Conservation (phyloP, 768 basidiomycete species). For the Pholiota molesta region DNA sequence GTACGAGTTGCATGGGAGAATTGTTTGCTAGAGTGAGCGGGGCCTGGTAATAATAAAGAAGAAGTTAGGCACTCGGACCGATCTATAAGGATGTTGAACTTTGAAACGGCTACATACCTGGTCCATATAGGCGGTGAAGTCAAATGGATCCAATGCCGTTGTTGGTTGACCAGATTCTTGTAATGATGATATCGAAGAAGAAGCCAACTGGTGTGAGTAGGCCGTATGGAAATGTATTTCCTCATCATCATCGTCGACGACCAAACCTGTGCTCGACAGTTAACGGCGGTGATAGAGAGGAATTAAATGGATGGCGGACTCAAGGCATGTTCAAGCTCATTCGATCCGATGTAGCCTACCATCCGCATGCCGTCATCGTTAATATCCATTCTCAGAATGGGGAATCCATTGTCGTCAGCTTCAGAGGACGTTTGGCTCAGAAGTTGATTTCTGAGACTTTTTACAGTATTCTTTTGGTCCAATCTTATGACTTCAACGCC, state of each 20-base stretch:
- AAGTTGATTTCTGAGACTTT: conserved; percentile 73
- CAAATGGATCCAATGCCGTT: conserved; percentile 56
- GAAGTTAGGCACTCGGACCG: background rate
- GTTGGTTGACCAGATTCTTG: conserved; percentile 39
- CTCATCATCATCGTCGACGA: conserved; percentile 73
- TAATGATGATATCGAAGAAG: conserved; percentile 67
- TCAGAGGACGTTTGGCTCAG: conserved; percentile 57
- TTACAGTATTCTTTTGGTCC: conserved; percentile 77
- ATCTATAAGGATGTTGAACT: background rate
- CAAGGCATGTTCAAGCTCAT: conserved; percentile 93
- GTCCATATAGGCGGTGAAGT: conserved; percentile 91
- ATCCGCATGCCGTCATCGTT: conserved; percentile 59
- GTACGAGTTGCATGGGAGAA: conserved; percentile 89
- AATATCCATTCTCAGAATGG: conserved; percentile 64
- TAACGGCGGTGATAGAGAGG: conserved; percentile 10
- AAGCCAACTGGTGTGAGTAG: conserved; percentile 42
- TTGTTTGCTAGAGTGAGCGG: conserved; percentile 84
- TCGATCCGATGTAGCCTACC: conserved; percentile 89
- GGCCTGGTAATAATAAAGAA: conserved; percentile 49
- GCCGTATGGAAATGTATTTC: conserved; percentile 65
- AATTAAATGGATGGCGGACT: conserved; percentile 46
- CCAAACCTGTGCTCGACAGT: conserved; percentile 51
- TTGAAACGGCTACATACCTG: conserved; percentile 49
- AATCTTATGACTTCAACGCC: conserved; percentile 72
- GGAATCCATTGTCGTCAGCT: conserved; percentile 83